Conservation (phyloP, 805 yeast genomes). For the Candida lessepsii region DNA sequence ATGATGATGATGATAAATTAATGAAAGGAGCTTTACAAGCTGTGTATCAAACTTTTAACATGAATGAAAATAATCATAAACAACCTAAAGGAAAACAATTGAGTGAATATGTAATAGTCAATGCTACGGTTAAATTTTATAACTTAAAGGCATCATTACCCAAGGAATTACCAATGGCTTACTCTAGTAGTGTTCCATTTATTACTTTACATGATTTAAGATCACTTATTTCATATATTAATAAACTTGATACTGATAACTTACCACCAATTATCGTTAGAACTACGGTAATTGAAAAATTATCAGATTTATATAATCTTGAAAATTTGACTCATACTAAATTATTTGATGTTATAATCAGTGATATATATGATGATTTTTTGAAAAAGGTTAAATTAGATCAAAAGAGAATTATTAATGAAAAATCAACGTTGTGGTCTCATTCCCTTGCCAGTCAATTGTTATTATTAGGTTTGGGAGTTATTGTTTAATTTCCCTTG, state of each 20-base stretch:
- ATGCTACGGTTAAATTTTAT: constrained; percentile 61
- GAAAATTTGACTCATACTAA: constrained; percentile 42
- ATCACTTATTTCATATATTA: constrained; percentile 61
- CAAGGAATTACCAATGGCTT: constrained; percentile 48
- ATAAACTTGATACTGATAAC: constrained; percentile 28
- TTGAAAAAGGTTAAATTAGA: constrained; percentile 53
- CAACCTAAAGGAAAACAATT: constrained; percentile 7
- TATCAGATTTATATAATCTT: constrained; percentile 37
- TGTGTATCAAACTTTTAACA: constrained; percentile 38
- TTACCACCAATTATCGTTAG: constrained; percentile 33
- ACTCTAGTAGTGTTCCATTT: constrained; percentile 51
- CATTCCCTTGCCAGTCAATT: constrained; percentile 59
- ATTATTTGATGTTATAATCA: constrained; percentile 49
- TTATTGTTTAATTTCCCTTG: constrained; percentile 49
- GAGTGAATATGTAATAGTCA: constrained; percentile 60
- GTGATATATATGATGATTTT: constrained; percentile 58
- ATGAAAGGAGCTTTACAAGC: constrained; percentile 42
- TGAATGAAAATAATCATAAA: constrained; percentile 8
- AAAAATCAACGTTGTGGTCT: constrained; percentile 55
- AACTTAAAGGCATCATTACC: constrained; percentile 61
- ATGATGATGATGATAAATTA: constrained; percentile 25
- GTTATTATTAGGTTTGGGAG: constrained; percentile 57
- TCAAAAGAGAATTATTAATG: constrained; percentile 45
- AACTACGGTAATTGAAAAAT: constrained; percentile 40
- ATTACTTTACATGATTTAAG: constrained; percentile 58